Evolutionary conservation across 2,329 filamentous ascomycete species (phyloP).

Genomic region (Falciphora oryzae): DNA sequence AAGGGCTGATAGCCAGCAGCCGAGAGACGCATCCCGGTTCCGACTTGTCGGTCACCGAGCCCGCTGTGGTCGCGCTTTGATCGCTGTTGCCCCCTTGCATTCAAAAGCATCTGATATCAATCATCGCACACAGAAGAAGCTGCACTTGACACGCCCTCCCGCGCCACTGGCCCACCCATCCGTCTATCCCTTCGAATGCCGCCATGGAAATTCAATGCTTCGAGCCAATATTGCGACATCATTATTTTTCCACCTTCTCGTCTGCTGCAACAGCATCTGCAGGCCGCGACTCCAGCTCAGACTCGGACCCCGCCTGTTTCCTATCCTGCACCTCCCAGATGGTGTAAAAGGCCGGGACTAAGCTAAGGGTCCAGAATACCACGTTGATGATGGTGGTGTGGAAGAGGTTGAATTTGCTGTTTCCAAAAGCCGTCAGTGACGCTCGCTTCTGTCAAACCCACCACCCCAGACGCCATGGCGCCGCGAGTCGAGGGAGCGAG

Average conservation of each 20-base stretch:
- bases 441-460: not conserved
- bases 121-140: not conserved
- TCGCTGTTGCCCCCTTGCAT: not conserved
- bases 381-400: constrained; percentile 21
- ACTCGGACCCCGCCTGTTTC: constrained; percentile 3
- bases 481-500: not conserved
- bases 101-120: not conserved
- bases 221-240: not conserved
- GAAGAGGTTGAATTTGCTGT: constrained; percentile 20
- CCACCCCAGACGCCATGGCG: no score
- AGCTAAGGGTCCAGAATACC: constrained; percentile 19
- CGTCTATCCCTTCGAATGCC: not conserved
- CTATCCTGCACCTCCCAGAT: constrained; percentile 18
- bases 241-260: not conserved
- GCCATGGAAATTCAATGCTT: not conserved
- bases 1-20: not conserved
- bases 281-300: not conserved
- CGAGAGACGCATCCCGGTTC: not conserved
- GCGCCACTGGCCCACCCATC: not conserved
- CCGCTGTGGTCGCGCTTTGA: not conserved
- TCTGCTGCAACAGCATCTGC: not conserved
- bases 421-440: not conserved
- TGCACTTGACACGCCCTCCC: not conserved
- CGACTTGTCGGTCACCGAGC: not conserved
- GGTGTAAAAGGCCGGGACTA: constrained; percentile 16